These are phyloP conservation scores for Neocallimastix lanati DNA, from an alignment of 192 early-diverging fungal genomes.

Conservation along the genomic window DNA sequence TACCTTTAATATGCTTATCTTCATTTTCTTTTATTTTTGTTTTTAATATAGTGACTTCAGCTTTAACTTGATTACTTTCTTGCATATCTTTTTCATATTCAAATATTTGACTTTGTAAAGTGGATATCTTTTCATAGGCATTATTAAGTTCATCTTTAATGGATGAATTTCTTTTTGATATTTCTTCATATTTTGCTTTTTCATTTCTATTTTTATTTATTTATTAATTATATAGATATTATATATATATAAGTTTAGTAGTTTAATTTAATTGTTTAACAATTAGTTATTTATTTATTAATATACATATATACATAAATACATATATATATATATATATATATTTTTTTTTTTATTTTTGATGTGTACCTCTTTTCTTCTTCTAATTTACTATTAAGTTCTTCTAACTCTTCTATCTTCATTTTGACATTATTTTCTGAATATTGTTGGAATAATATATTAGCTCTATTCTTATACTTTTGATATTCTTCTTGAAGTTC, in stretches of 20 bases:
- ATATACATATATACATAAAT: too few relatives aligned
- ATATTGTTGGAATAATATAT: neutral
- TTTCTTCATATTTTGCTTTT: neutral
- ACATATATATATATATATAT: too few relatives aligned
- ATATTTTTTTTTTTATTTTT: neutral
- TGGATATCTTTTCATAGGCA: neutral
- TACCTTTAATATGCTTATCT: neutral
- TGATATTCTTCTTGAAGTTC: neutral
- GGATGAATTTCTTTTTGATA: neutral
- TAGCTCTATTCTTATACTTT: neutral
- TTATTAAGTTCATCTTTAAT: neutral
- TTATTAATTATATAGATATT: too few relatives aligned
- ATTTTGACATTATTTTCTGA: neutral
- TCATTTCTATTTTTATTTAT: neutral
- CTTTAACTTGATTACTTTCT: neutral
- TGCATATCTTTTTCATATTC: neutral
- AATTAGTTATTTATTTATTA: too few relatives aligned
- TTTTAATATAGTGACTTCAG: neutral
- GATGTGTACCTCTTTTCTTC: neutral
- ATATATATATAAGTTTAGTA: too few relatives aligned
- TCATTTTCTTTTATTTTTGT: neutral
- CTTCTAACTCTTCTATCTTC: neutral
- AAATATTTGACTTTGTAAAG: neutral
- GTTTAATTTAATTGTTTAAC: too few relatives aligned
- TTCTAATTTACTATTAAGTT: neutral